Evolutionary conservation across 2,329 filamentous ascomycete genomes (phyloP), one percentile per base, ranked within the genome.

Genomic region (Colletotrichum sp.): DNA sequence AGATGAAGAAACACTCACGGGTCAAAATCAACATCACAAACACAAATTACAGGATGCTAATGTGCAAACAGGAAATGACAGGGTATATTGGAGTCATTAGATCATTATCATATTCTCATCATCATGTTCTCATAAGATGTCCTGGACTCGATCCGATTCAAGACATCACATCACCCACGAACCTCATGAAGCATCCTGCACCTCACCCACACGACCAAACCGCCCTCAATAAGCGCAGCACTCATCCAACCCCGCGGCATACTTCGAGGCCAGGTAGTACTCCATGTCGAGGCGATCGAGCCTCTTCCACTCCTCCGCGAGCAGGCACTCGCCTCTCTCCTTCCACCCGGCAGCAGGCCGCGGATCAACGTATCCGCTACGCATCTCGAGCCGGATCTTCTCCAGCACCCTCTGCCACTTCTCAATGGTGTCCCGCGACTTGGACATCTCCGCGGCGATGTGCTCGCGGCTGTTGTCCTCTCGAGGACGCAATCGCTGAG

Each of bases 341-440:
- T 3, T 48, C 38, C 38, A 3, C 18, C 1, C 3, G 38, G 6
- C 9, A 48, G 38, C 1, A 10, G 18, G 16, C 38, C 18, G 0
- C 18, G 5, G 38, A 1, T 48, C 18, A 1, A n/a, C 38, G 0
- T 4, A 2, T 1, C 18, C 38, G 38, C 38, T 48, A 1, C 2
- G 18, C 38, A 48, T n/a, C 38, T n/a, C 38, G 18, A n/a, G 6
- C 38, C 18, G 38, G 18, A 48, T 48, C 38, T 48, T 48, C 38
- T 12, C 18, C 5, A 48, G 38, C 38, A n/a, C 38, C 38, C 3
- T 48, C 18, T 21, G 18, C 38, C 38, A 48, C 3, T 12, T 48
- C 38, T 48, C 38, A n/a, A 48, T n/a, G 18, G 38, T 48, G 9
- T 1, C 38, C 38, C 38, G 9, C 18, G 18, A 48, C 9, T 48